Conservation (phyloP, 2,329 filamentous ascomycete genomes). For the Trichoderma sp. region DNA sequence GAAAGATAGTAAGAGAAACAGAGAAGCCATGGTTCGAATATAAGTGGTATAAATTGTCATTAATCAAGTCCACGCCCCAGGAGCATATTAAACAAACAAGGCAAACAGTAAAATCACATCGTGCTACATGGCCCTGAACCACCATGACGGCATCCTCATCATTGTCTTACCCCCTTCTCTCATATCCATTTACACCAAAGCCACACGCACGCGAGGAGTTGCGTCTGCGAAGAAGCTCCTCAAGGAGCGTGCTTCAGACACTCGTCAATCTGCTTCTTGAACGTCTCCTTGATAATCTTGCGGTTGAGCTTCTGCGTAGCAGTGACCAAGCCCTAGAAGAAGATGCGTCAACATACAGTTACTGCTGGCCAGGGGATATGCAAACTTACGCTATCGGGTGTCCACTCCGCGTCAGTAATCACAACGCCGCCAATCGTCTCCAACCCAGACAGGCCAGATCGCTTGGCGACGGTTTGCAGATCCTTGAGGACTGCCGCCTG, state of each 20-base stretch:
- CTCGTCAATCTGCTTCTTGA: conserved; percentile 55
- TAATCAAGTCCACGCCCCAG: conserved; percentile 22
- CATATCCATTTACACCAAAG: neutral
- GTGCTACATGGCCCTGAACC: conserved; percentile 22
- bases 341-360: conserved; percentile 31
- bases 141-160: conserved; percentile 31
- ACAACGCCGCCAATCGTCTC: conserved; percentile 78
- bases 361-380: neutral
- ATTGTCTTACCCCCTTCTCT: neutral
- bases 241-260: conserved; percentile 40
- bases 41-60: conserved; percentile 27
- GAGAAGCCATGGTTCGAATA: neutral
- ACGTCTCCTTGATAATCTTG: conserved; percentile 53
- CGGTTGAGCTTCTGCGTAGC: conserved; percentile 65
- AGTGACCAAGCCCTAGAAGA: conserved; percentile 58
- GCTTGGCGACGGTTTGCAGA: conserved; percentile 64
- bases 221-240: neutral
- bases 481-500: conserved; percentile 65
- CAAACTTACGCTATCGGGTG: conserved; percentile 73
- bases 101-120: conserved; percentile 22
- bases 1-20: neutral
- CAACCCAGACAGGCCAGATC: conserved; percentile 67
- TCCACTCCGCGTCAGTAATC: conserved; percentile 85
- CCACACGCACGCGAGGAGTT: neutral
- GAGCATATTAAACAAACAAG: conserved; percentile 20